A percentile compares a stretch with the other conserved stretches of the same genome.
phyloP scores from a whole-genome alignment of 1,284 basidiomycete species.

The Cerrena zonata region DNA sequence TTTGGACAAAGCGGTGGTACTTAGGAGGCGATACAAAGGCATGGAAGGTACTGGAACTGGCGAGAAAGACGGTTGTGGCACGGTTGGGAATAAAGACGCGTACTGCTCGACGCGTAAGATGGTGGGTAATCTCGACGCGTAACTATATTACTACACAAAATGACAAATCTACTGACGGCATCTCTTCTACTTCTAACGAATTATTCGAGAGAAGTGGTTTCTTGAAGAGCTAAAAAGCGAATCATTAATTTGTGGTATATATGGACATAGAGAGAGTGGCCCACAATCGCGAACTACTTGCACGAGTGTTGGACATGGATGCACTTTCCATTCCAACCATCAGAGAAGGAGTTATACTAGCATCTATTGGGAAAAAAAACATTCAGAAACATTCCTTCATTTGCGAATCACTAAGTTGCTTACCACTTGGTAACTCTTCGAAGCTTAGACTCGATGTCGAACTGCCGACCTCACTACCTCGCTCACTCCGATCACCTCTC shows the following conservation, averaged over 20 bases:
- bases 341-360: slow-evolving; percentile 66
- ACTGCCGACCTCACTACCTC: slow-evolving; percentile 52
- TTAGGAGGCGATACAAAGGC: neutral
- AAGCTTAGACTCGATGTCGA: slow-evolving; percentile 77
- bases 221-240: slow-evolving; percentile 8
- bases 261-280: no score
- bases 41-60: slow-evolving; percentile 12
- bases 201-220: slow-evolving; percentile 10
- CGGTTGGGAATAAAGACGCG: neutral
- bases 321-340: slow-evolving; percentile 78
- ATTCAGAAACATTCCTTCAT: slow-evolving; percentile 6
- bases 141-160: no score
- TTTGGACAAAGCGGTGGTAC: neutral
- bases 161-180: no score
- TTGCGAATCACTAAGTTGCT: neutral
- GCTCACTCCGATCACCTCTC: slow-evolving; percentile 19
- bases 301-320: slow-evolving; percentile 57
- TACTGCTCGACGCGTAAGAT: neutral
- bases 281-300: slow-evolving; percentile 49
- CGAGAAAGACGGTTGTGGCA: slow-evolving; percentile 4
- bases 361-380: no score
- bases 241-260: slow-evolving; percentile 1
- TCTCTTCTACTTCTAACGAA: neutral
- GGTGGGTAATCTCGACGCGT: no score
- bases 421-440: no score